Evolutionary conservation across 2,329 filamentous ascomycete genomes (phyloP).

Genomic region (Alternaria sp.): DNA sequence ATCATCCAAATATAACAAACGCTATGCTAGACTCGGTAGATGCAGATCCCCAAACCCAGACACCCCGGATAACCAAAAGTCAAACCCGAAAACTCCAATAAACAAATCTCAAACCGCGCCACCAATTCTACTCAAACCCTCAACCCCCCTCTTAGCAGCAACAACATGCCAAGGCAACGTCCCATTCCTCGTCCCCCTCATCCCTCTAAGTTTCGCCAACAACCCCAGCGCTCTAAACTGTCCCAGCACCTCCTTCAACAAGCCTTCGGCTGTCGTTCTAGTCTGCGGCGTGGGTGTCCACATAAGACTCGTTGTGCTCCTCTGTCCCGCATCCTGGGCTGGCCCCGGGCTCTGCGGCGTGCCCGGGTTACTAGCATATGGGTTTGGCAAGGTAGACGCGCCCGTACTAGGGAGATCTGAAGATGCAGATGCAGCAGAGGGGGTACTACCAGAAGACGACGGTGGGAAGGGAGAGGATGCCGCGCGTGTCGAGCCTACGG

Average conservation of each 20-base stretch:
- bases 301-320: constrained; percentile 40
- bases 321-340: constrained; percentile 8
- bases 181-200: constrained; percentile 63
- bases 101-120: neutral
- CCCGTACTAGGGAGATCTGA: constrained; percentile 37
- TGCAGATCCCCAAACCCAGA: neutral
- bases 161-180: constrained; percentile 82
- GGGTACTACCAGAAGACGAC: neutral
- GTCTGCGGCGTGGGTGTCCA: constrained; percentile 47
- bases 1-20: neutral
- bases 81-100: neutral
- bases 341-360: constrained; percentile 21
- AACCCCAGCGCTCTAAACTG: constrained; percentile 75
- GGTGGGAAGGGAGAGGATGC: constrained; percentile 37
- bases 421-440: constrained; percentile 8
- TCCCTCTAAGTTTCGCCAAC: constrained; percentile 72
- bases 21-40: neutral
- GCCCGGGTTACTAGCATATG: constrained; percentile 10
- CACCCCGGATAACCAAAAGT: neutral
- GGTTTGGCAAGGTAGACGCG: constrained; percentile 7
- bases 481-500: constrained; percentile 49
- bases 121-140: constrained; percentile 59
- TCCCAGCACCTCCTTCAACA: constrained; percentile 74
- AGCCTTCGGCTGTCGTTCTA: constrained; percentile 61
- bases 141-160: constrained; percentile 73